Evolutionary conservation across 1,139 yeast genomes (phyloP).

Genomic region (Suhomyces kunorum): DNA sequence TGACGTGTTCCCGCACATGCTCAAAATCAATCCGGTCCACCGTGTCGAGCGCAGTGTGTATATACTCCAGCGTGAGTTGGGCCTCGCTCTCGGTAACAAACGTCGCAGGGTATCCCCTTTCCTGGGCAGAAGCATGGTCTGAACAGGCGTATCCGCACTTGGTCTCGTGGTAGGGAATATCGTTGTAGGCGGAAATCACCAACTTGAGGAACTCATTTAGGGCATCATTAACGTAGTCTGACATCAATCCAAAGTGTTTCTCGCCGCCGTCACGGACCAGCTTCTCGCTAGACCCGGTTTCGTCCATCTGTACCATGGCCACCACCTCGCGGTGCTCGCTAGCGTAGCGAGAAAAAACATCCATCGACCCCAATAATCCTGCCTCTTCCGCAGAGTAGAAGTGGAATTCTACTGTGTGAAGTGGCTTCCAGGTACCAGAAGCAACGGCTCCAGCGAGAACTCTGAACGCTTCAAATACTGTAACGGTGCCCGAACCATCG

Average conservation of each 20-base stretch:
- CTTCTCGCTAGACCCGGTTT: constrained; percentile 81
- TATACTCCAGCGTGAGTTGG: constrained; percentile 61
- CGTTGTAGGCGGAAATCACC: constrained; percentile 60
- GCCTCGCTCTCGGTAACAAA: constrained; percentile 79
- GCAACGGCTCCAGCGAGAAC: constrained; percentile 46
- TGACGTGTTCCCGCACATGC: constrained; percentile 57
- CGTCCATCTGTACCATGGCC: constrained; percentile 91
- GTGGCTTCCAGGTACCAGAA: constrained; percentile 49
- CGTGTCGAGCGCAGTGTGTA: constrained; percentile 80
- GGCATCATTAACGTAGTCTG: constrained; percentile 64
- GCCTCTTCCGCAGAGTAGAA: constrained; percentile 96
- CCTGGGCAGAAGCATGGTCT: constrained; percentile 85
- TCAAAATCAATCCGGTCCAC: constrained; percentile 67
- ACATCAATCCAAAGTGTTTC: constrained; percentile 80
- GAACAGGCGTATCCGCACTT: constrained; percentile 91
- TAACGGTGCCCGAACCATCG: constrained; percentile 86
- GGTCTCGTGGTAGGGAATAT: constrained; percentile 71
- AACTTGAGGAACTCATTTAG: constrained; percentile 65
- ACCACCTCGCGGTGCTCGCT: constrained; percentile 53
- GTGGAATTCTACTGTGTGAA: constrained; percentile 84
- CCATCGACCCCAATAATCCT: constrained; percentile 85
- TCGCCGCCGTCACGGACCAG: constrained; percentile 54
- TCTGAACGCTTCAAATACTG: constrained; percentile 74
- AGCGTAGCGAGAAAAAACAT: constrained; percentile 63
- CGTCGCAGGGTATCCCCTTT: constrained; percentile 80